phyloP scores from a whole-genome alignment of 192 early-diverging fungal species.

The Martensiomyces pterosporus region DNA sequence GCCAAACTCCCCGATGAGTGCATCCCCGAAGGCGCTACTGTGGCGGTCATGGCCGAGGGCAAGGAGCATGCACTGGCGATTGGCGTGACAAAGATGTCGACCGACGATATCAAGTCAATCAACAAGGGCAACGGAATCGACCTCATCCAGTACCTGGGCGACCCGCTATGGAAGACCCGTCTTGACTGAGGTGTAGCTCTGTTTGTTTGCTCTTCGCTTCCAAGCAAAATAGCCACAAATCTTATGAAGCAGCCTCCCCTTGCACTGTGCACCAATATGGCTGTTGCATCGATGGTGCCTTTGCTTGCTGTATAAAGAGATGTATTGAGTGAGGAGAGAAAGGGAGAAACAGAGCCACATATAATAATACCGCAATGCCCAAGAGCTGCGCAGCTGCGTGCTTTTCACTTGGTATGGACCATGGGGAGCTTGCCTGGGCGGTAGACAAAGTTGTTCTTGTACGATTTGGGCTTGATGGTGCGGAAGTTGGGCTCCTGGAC shows the following conservation, averaged over 20 bases:
- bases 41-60: conserved; percentile 91
- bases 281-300: no score
- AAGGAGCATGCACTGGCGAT: conserved; percentile 93
- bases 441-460: conserved; percentile 92
- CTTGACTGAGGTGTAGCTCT: conserved; percentile 19
- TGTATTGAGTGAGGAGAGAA: conserved; percentile 1
- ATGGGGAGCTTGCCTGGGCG: conserved; percentile 71
- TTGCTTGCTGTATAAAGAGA: no score
- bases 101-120: conserved; percentile 80
- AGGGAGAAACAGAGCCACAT: neutral
- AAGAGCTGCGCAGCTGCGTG: no score
- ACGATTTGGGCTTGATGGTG: conserved; percentile 74
- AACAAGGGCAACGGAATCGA: conserved; percentile 94
- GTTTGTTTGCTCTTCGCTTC: no score
- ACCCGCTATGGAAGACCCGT: conserved; percentile 69
- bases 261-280: no score
- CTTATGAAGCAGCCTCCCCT: no score
- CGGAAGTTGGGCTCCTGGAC: conserved; percentile 87
- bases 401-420: conserved; percentile 76
- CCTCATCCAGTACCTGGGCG: conserved; percentile 83
- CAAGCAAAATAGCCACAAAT: no score
- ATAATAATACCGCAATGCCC: neutral
- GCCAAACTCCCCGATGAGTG: conserved; percentile 71
- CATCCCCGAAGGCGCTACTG: conserved; percentile 66
- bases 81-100: conserved; percentile 84